Evolutionary conservation across 2,329 filamentous ascomycete genomes (phyloP).

Genomic region (Diaporthe destruens): DNA sequence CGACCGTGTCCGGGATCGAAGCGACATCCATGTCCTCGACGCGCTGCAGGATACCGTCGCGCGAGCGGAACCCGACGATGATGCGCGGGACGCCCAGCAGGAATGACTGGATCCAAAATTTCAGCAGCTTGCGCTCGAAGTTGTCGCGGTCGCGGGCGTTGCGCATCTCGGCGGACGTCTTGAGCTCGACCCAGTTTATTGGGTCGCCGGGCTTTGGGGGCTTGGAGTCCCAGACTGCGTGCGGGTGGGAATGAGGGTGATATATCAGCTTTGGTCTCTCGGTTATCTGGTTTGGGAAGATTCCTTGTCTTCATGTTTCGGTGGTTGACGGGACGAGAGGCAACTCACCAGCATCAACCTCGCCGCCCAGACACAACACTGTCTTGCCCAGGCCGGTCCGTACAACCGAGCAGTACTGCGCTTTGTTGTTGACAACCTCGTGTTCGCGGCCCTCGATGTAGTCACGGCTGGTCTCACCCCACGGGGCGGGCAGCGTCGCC

Average conservation of each 20-base stretch:
- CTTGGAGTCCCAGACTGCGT: slow-evolving; percentile 84
- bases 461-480: slow-evolving; percentile 78
- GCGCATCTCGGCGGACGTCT: slow-evolving; percentile 83
- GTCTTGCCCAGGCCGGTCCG: slow-evolving; percentile 85
- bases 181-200: slow-evolving; percentile 94
- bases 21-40: slow-evolving; percentile 86
- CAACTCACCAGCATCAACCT: slow-evolving; percentile 85
- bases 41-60: slow-evolving; percentile 76
- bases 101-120: slow-evolving; percentile 98
- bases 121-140: slow-evolving; percentile 91
- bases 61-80: slow-evolving; percentile 87
- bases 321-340: background rate
- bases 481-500: slow-evolving; percentile 79
- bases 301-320: background rate
- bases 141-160: slow-evolving; percentile 76
- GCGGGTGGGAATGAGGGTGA: slow-evolving; percentile 28
- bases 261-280: background rate
- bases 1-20: slow-evolving; percentile 81
- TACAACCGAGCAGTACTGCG: slow-evolving; percentile 96
- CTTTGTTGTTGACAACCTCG: slow-evolving; percentile 84
- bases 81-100: slow-evolving; percentile 93
- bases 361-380: slow-evolving; percentile 85
- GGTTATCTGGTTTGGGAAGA: background rate
- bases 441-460: slow-evolving; percentile 82
- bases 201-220: slow-evolving; percentile 73